Evolutionary conservation across 345 rosid genomes (phyloP).

Genomic region (Pistacia atlantica): DNA sequence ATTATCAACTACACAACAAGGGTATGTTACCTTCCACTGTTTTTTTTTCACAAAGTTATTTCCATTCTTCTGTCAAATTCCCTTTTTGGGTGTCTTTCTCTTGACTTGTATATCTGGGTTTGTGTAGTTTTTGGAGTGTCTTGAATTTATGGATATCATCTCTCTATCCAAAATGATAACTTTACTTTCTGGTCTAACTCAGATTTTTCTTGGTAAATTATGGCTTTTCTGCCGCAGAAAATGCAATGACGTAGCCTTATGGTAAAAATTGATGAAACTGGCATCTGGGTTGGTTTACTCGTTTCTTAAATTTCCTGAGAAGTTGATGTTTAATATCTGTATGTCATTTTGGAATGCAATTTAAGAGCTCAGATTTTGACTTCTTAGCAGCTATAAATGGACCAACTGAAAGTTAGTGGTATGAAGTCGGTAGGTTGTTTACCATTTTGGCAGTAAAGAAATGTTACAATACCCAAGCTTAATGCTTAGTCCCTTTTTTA

Average conservation of each 20-base stretch:
- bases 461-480: neutral
- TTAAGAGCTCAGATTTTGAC: neutral
- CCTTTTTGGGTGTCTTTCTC: constrained; percentile 9
- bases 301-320: neutral
- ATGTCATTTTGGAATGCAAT: neutral
- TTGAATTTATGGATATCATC: constrained; percentile 5
- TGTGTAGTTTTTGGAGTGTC: neutral
- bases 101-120: constrained; percentile 15
- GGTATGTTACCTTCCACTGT: constrained; percentile 37
- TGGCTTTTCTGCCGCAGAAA: neutral
- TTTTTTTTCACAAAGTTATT: neutral
- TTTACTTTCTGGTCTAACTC: neutral
- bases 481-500: neutral
- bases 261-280: constrained; percentile 7
- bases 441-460: neutral
- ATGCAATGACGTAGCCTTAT: neutral
- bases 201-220: neutral
- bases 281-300: neutral
- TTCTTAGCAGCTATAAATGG: neutral
- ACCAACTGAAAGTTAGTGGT: neutral
- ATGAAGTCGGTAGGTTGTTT: neutral
- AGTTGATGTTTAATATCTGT: neutral
- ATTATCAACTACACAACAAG: constrained; percentile 60
- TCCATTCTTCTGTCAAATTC: neutral
- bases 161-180: neutral